phyloP scores from a whole-genome alignment of 352 stramenopile species.

The Globisporangium cylindrosporum region DNA sequence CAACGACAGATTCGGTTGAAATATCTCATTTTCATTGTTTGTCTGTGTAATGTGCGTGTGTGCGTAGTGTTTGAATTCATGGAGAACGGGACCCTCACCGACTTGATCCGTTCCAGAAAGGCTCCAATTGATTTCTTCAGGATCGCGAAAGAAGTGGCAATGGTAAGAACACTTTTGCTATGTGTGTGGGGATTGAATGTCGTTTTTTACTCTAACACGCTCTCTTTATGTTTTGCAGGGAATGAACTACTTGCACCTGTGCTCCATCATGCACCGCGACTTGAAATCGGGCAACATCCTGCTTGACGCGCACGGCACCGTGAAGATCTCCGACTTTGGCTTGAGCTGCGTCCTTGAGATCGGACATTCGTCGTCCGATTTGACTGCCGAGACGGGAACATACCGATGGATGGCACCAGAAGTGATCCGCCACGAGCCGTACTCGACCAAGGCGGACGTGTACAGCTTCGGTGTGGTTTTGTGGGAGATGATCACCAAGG shows the following conservation, averaged over 20 bases:
- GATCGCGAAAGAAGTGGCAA: conserved; percentile 70
- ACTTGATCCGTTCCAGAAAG: conserved; percentile 71
- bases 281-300: conserved; percentile 96
- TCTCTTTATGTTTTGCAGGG: conserved; percentile 33
- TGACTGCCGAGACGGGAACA: conserved; percentile 87
- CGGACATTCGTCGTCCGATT: conserved; percentile 55
- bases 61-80: conserved; percentile 84
- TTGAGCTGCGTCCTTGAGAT: conserved; percentile 85
- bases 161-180: conserved; percentile 32
- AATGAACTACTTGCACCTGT: conserved; percentile 94
- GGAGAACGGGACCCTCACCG: conserved; percentile 81
- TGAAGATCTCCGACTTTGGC: conserved; percentile 89
- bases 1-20: background rate
- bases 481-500: conserved; percentile 83
- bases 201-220: background rate
- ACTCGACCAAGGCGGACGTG: conserved; percentile 94
- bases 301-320: conserved; percentile 74
- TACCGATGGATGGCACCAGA: conserved; percentile 95
- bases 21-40: background rate
- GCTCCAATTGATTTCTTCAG: conserved; percentile 80
- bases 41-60: background rate
- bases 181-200: background rate
- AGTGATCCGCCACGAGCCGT: conserved; percentile 92
- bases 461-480: conserved; percentile 92
- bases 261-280: conserved; percentile 94